phyloP scores from a whole-genome alignment of 495 filamentous ascomycete species.

The Penicillium mononematosum region DNA sequence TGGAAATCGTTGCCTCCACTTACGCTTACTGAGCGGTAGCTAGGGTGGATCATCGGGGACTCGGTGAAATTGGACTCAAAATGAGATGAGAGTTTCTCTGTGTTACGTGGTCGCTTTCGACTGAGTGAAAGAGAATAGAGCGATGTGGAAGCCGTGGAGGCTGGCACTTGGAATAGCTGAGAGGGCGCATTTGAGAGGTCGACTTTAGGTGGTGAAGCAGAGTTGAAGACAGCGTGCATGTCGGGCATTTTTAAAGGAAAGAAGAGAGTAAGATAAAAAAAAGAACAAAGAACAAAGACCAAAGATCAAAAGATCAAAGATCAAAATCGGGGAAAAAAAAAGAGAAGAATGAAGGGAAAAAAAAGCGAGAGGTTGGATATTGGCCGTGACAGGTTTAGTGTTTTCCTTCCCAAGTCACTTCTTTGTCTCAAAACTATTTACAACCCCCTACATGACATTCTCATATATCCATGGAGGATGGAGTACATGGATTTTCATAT shows the following conservation, averaged over 20 bases:
- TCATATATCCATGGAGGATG: background rate
- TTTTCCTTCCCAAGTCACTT: background rate
- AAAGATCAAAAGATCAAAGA: constrained; percentile 7
- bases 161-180: constrained; percentile 70
- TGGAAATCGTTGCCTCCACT: constrained; percentile 48
- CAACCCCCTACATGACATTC: constrained; percentile 7
- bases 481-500: background rate
- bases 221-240: constrained; percentile 51
- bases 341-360: background rate
- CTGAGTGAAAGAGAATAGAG: constrained; percentile 57
- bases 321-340: constrained; percentile 3
- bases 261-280: constrained; percentile 12
- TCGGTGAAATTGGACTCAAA: constrained; percentile 32
- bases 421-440: constrained; percentile 1
- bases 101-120: constrained; percentile 45
- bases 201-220: constrained; percentile 49
- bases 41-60: constrained; percentile 51
- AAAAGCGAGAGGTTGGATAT: constrained; percentile 8
- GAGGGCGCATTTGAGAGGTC: constrained; percentile 56
- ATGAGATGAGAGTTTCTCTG: constrained; percentile 28
- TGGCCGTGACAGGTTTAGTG: background rate
- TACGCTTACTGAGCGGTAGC: constrained; percentile 60
- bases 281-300: background rate
- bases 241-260: constrained; percentile 26
- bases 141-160: constrained; percentile 61